phyloP scores from a whole-genome alignment of 1,284 basidiomycete genomes.

The Fomes fomentarius region DNA sequence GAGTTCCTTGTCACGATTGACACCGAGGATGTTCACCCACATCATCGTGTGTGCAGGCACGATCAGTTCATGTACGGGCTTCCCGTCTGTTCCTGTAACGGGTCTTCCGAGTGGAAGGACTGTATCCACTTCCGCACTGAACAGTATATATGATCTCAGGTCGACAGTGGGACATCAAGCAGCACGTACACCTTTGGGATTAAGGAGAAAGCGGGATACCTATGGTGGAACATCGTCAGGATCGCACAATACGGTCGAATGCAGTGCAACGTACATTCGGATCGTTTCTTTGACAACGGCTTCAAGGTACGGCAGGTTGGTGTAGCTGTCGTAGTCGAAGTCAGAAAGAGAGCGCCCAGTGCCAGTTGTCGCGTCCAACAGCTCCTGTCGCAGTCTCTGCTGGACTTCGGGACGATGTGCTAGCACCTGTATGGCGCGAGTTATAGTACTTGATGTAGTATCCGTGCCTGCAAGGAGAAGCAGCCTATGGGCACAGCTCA shows the following conservation, averaged over 20 bases:
- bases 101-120: conserved; percentile 8
- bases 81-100: conserved; percentile 1
- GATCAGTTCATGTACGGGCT: not conserved
- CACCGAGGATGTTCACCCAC: conserved; percentile 16
- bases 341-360: conserved; percentile 12
- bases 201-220: conserved; percentile 10
- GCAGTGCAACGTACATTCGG: conserved; percentile 37
- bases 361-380: conserved; percentile 23
- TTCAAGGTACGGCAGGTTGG: conserved; percentile 50
- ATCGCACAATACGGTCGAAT: not conserved
- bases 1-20: conserved; percentile 30
- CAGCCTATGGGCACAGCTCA: conserved; percentile 16
- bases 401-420: conserved; percentile 29
- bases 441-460: conserved; percentile 31
- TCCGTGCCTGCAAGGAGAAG: conserved; percentile 34
- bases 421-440: conserved; percentile 29
- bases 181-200: conserved; percentile 11
- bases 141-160: conserved; percentile 35
- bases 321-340: conserved; percentile 25
- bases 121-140: conserved; percentile 18
- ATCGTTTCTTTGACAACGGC: conserved; percentile 46
- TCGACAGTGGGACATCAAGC: conserved; percentile 7
- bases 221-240: not conserved
- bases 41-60: conserved; percentile 19
- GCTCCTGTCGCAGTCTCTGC: conserved; percentile 29